These are phyloP conservation scores for Endotrypanum monterogeii DNA, from an alignment of 208 protist genomes.

Conservation along the genomic window DNA sequence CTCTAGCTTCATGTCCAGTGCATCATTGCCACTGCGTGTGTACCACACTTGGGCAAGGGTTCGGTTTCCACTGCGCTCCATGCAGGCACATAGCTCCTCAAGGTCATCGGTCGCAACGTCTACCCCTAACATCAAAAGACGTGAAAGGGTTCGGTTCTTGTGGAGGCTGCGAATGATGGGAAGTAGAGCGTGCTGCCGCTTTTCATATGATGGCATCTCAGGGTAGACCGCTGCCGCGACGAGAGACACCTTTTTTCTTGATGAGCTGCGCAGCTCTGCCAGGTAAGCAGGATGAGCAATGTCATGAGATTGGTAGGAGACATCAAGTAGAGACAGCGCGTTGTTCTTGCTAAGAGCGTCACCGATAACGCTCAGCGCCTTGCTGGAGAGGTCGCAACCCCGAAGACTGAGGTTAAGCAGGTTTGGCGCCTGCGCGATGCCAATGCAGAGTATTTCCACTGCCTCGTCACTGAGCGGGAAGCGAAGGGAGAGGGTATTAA, in stretches of 20 bases:
- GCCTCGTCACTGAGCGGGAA: conserved; percentile 66
- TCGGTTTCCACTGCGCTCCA: conserved; percentile 60
- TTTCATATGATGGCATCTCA: conserved; percentile 26
- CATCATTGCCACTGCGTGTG: conserved; percentile 46
- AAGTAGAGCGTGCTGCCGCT: conserved; percentile 57
- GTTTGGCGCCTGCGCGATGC: conserved; percentile 40
- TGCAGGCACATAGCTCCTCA: conserved; percentile 69
- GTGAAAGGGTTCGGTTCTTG: conserved; percentile 42
- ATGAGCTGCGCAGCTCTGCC: conserved; percentile 42
- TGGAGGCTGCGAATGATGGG: conserved; percentile 64
- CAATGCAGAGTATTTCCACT: conserved; percentile 32
- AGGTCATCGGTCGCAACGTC: conserved; percentile 63
- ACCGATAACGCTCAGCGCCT: conserved; percentile 38
- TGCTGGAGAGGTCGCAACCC: conserved; percentile 49
- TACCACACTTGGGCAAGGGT: conserved; percentile 51
- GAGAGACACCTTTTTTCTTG: conserved; percentile 27
- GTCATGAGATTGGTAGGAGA: conserved; percentile 54
- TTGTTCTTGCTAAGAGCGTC: conserved; percentile 38
- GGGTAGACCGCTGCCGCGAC: conserved; percentile 9
- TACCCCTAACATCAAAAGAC: conserved; percentile 58
- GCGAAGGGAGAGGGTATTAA: conserved; percentile 53
- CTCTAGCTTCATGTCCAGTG: conserved; percentile 67
- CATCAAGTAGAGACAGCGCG: conserved; percentile 46
- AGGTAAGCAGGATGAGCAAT: conserved; percentile 49
- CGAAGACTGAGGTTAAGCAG: conserved; percentile 52